Conservation (phyloP, 1,284 basidiomycete genomes). For the Leccinum angustisporum region DNA sequence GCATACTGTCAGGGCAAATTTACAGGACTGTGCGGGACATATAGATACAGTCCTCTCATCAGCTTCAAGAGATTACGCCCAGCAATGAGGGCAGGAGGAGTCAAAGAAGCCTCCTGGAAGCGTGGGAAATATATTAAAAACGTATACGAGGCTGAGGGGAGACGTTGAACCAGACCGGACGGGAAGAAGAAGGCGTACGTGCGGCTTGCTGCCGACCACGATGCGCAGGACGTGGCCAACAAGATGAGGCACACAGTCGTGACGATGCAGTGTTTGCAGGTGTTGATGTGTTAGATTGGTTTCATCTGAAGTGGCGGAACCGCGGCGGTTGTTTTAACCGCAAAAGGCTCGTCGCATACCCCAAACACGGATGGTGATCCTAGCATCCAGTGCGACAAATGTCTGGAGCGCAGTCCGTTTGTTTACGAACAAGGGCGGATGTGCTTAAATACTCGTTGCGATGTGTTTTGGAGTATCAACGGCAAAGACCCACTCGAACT, state of each 20-base stretch:
- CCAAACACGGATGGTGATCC: slow-evolving; percentile 9
- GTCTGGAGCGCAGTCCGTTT: slow-evolving; percentile 44
- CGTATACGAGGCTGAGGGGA: background rate
- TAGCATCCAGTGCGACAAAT: slow-evolving; percentile 32
- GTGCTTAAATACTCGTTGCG: slow-evolving; percentile 60
- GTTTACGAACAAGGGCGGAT: slow-evolving; percentile 60
- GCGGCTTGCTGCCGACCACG: slow-evolving; percentile 91
- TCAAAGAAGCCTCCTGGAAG: too few relatives aligned
- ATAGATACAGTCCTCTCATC: too few relatives aligned
- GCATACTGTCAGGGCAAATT: too few relatives aligned
- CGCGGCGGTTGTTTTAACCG: background rate
- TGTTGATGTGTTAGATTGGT: slow-evolving; percentile 56
- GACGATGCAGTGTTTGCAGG: too few relatives aligned
- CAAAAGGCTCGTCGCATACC: background rate
- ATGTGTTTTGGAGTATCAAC: slow-evolving; percentile 49
- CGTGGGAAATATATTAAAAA: too few relatives aligned
- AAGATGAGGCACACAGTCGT: slow-evolving; percentile 58
- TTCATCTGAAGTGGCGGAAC: slow-evolving; percentile 54
- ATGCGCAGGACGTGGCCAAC: slow-evolving; percentile 98
- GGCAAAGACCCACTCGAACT: slow-evolving; percentile 38
- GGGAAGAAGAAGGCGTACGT: slow-evolving; percentile 99
- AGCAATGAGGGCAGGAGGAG: too few relatives aligned
- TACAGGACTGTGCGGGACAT: too few relatives aligned
- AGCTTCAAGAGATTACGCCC: too few relatives aligned
- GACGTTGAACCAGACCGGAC: slow-evolving; percentile 70